These are phyloP conservation scores for Suillus variegatus DNA, from an alignment of 768 basidiomycete genomes.

Conservation along the genomic window DNA sequence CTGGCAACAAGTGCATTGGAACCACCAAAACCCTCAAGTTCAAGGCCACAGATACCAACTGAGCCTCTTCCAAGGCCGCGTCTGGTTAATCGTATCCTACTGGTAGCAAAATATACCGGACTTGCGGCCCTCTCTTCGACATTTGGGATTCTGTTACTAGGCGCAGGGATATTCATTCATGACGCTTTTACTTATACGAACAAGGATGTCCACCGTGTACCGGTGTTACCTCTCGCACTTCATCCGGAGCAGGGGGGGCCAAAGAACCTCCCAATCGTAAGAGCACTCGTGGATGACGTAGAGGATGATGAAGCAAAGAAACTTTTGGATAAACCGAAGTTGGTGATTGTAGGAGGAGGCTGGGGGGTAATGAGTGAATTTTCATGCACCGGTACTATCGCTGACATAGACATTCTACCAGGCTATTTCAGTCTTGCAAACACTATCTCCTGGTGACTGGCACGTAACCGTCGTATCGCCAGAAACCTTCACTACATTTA, in stretches of 20 bases:
- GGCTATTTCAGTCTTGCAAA: constrained; percentile 83
- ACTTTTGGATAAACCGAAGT: constrained; percentile 73
- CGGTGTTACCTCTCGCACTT: constrained; percentile 84
- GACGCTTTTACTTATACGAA: constrained; percentile 92
- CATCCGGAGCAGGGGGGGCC: constrained; percentile 85
- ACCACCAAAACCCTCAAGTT: constrained; percentile 14
- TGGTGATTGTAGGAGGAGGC: constrained; percentile 92
- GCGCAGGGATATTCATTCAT: constrained; percentile 79
- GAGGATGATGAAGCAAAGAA: constrained; percentile 67
- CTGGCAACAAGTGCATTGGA: constrained; percentile 15
- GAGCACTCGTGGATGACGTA: constrained; percentile 77
- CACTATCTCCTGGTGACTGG: constrained; percentile 78
- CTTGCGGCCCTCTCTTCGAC: constrained; percentile 62
- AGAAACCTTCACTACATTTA: constrained; percentile 92
- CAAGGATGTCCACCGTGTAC: constrained; percentile 82
- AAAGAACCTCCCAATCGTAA: constrained; percentile 86
- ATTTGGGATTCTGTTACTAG: constrained; percentile 60
- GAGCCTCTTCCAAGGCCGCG: constrained; percentile 31
- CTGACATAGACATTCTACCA: constrained; percentile 32
- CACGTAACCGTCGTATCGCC: constrained; percentile 87
- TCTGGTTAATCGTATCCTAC: constrained; percentile 27
- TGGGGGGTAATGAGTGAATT: constrained; percentile 76
- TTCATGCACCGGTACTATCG: constrained; percentile 3
- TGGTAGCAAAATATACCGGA: constrained; percentile 49
- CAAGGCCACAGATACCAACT: constrained; percentile 26